A percentile compares a stretch with the other conserved stretches of the same genome.
phyloP scores from a whole-genome alignment of 2,329 filamentous ascomycete species.

The Aspergillus sp. region DNA sequence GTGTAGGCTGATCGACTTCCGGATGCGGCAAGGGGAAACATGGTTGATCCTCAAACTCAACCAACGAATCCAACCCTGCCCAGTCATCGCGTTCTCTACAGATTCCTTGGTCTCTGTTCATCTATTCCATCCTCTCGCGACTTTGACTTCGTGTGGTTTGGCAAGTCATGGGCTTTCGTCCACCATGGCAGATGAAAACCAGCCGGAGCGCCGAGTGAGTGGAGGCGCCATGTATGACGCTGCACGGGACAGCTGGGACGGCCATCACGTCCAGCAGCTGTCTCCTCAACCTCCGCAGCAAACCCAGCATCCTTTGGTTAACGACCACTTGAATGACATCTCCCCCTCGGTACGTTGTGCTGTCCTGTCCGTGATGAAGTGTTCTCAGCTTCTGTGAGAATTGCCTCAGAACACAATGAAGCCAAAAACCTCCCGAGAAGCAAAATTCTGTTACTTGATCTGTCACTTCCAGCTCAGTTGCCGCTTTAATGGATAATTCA shows the following conservation, averaged over 20 bases:
- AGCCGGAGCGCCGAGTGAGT: slow-evolving; percentile 1
- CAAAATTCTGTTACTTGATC: not conserved
- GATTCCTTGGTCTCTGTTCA: not conserved
- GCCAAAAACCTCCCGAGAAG: not conserved
- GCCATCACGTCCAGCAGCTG: not conserved
- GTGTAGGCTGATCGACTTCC: slow-evolving; percentile 10
- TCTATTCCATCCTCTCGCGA: not conserved
- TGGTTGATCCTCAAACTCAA: slow-evolving; percentile 15
- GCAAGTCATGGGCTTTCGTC: not conserved
- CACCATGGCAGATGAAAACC: slow-evolving; percentile 13
- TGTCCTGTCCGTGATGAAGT: not conserved
- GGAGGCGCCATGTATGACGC: slow-evolving; percentile 23
- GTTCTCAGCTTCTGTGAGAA: not conserved
- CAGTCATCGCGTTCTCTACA: not conserved
- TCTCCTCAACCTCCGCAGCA: not conserved
- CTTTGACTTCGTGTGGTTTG: not conserved
- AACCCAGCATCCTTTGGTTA: not conserved
- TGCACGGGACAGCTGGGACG: slow-evolving; percentile 26
- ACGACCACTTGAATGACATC: not conserved
- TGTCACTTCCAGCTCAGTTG: not conserved
- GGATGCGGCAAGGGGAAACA: slow-evolving; percentile 21
- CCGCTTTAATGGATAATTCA: not conserved
- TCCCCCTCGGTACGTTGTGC: slow-evolving; percentile 7
- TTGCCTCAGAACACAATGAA: not conserved
- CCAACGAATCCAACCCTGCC: slow-evolving; percentile 14